Evolutionary conservation across 768 basidiomycete species (phyloP).

Genomic region (Phlegmacium glaucopus): DNA sequence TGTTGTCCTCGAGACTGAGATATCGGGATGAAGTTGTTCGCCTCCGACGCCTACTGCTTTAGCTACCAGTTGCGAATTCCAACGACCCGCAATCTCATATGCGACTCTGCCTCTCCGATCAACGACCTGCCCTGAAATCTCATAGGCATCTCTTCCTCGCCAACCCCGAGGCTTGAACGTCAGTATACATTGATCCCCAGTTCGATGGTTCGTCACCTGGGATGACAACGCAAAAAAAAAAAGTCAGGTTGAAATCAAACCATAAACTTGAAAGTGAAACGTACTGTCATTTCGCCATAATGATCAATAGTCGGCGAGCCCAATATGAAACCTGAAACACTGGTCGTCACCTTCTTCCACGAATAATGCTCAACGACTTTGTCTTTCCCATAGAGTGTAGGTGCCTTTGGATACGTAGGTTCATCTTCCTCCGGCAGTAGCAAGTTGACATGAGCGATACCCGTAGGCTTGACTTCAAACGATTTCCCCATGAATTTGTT

Average conservation of each 20-base stretch:
- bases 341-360: conserved; percentile 94
- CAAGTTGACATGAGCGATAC: conserved; percentile 87
- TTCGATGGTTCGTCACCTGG: conserved; percentile 90
- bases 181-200: conserved; percentile 79
- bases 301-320: conserved; percentile 88
- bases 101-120: conserved; percentile 60
- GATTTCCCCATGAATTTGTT: conserved; percentile 96
- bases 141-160: conserved; percentile 88
- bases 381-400: conserved; percentile 35
- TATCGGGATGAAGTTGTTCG: conserved; percentile 66
- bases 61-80: conserved; percentile 94
- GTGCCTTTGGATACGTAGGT: conserved; percentile 57
- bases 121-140: conserved; percentile 84
- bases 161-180: conserved; percentile 97
- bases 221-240: too few species aligned
- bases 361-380: conserved; percentile 87
- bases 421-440: conserved; percentile 67
- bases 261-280: too few species aligned
- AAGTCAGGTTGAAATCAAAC: too few species aligned
- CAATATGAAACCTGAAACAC: conserved; percentile 89
- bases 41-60: conserved; percentile 59
- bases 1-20: conserved; percentile 44
- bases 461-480: conserved; percentile 94
- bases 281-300: conserved; percentile 90
- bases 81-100: conserved; percentile 92